These are phyloP conservation scores for Dinochytrium kinnereticum DNA, from an alignment of 371 early-diverging fungal genomes.

Conservation along the genomic window DNA sequence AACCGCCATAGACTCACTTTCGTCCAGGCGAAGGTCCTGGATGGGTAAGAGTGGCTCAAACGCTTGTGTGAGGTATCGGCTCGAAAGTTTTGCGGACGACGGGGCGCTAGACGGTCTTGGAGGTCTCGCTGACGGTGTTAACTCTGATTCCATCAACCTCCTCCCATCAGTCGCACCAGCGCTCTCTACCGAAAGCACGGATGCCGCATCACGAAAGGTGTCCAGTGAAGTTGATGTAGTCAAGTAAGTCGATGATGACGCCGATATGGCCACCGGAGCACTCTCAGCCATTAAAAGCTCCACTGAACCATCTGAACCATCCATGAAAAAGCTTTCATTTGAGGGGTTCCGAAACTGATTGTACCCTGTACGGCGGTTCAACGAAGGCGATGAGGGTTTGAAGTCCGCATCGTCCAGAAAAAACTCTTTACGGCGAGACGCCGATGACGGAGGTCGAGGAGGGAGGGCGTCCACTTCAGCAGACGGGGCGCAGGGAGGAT, in stretches of 20 bases:
- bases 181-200: not conserved
- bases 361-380: not conserved
- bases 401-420: not conserved
- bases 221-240: constrained; percentile 4
- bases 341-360: constrained; percentile 7
- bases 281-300: constrained; percentile 8
- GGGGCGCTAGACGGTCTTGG: not conserved
- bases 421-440: not conserved
- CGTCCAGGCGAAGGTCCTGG: not conserved
- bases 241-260: constrained; percentile 5
- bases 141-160: not conserved
- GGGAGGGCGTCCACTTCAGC: not conserved
- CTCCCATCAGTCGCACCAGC: not conserved
- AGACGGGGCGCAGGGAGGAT: constrained; percentile 4
- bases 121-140: not conserved
- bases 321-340: constrained; percentile 5
- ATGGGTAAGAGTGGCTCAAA: not conserved
- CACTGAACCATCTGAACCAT: not conserved
- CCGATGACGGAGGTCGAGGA: not conserved
- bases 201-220: constrained; percentile 6
- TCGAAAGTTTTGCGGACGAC: not conserved
- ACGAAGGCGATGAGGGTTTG: not conserved
- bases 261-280: not conserved
- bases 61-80: not conserved
- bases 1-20: not conserved